Evolutionary conservation across 139 green algal genomes (phyloP).

Genomic region (Tetradesmus lagerheimii): DNA sequence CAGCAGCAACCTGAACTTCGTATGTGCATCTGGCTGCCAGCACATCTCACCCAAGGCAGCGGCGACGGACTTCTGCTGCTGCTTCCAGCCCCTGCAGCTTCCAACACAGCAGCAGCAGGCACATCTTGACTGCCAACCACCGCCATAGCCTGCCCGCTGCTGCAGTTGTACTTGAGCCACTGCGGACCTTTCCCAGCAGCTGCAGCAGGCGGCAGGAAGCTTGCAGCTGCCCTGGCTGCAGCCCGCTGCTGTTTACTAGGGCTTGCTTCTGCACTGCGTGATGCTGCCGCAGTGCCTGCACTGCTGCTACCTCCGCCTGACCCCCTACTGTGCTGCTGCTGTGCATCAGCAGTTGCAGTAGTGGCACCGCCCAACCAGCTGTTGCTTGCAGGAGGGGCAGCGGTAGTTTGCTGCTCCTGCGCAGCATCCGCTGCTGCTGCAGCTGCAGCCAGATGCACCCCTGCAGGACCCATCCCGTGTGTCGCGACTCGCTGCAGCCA

Average conservation of each 20-base stretch:
- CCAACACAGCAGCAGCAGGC: conserved; percentile 2
- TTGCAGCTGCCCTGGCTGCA: background rate
- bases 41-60: background rate
- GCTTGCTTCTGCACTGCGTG: background rate
- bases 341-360: background rate
- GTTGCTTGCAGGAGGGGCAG: background rate
- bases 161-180: conserved; percentile 28
- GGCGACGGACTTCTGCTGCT: background rate
- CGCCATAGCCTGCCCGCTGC: conserved; percentile 1
- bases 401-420: background rate
- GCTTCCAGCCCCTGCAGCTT: background rate
- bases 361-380: background rate
- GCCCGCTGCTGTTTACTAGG: background rate
- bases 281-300: background rate
- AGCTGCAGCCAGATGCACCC: background rate
- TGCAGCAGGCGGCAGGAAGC: background rate
- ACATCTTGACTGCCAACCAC: conserved; percentile 20
- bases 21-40: background rate
- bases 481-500: conserved; percentile 29
- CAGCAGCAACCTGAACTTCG: background rate
- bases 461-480: background rate
- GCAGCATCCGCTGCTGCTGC: background rate
- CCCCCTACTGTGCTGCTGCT: background rate
- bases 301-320: background rate
- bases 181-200: background rate